Evolutionary conservation across 257 asterid genomes (phyloP).

Genomic region (Solanum corneliomulleri): DNA sequence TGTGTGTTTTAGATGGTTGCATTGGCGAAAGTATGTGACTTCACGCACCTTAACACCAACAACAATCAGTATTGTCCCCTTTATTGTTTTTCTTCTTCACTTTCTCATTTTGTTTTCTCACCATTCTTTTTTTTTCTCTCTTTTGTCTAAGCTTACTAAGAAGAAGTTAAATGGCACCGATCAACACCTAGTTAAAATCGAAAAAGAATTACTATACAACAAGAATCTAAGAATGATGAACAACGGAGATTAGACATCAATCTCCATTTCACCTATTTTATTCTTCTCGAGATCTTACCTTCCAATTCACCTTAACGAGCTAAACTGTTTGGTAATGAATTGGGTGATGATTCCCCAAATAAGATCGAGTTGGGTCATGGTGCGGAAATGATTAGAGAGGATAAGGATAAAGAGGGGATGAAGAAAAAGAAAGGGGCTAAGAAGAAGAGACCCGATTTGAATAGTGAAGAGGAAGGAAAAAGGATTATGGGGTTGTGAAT

Average conservation of each 20-base stretch:
- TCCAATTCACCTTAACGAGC: slow-evolving; percentile 42
- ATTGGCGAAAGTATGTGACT: too few relatives aligned
- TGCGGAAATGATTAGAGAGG: slow-evolving; percentile 3
- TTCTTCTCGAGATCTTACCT: slow-evolving; percentile 56
- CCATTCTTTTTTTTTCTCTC: too few relatives aligned
- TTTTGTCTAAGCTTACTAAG: too few relatives aligned
- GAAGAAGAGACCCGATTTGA: slow-evolving; percentile 49
- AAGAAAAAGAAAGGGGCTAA: slow-evolving; percentile 57
- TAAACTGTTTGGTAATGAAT: slow-evolving; percentile 12
- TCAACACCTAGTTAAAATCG: background rate
- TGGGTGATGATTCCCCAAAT: slow-evolving; percentile 13
- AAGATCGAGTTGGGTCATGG: slow-evolving; percentile 23
- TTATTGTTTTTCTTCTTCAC: too few relatives aligned
- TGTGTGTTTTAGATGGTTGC: too few relatives aligned
- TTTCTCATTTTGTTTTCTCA: too few relatives aligned
- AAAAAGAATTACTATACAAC: slow-evolving; percentile 23
- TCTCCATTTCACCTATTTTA: background rate
- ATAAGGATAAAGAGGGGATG: slow-evolving; percentile 31
- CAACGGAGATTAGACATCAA: background rate
- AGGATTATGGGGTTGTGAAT: slow-evolving; percentile 13
- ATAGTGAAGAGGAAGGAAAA: slow-evolving; percentile 2
- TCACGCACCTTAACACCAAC: too few relatives aligned
- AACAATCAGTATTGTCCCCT: too few relatives aligned
- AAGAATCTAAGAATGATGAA: background rate
- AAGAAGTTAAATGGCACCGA: background rate